Percentiles rank a stretch among this genome's conserved stretches.
Evolutionary conservation across 495 filamentous ascomycete species (phyloP).

Genomic region (Penicillium paxilli): DNA sequence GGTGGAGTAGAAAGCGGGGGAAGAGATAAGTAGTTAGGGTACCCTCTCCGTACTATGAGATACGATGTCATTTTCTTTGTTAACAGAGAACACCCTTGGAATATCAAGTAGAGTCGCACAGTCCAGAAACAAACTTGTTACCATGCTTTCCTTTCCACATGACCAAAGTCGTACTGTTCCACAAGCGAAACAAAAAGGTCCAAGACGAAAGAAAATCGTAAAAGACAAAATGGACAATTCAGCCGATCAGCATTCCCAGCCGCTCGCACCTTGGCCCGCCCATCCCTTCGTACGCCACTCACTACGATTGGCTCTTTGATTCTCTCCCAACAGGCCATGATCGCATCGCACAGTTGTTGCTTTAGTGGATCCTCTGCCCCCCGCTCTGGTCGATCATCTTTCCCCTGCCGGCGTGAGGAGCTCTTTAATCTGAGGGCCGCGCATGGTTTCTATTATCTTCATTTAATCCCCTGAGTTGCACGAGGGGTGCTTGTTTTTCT

Average conservation of each 20-base stretch:
- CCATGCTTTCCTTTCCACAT: not conserved
- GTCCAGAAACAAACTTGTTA: not conserved
- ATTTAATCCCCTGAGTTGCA: not conserved
- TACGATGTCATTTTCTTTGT: not conserved
- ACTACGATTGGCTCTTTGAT: conserved; percentile 14
- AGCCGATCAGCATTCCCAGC: conserved; percentile 28
- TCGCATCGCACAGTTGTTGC: conserved; percentile 4
- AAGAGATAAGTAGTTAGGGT: not conserved
- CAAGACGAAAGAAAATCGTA: not conserved
- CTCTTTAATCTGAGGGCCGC: not conserved
- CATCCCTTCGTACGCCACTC: conserved; percentile 17
- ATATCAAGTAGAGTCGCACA: not conserved
- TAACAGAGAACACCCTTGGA: not conserved
- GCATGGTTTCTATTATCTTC: not conserved
- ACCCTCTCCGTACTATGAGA: not conserved
- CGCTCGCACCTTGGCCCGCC: conserved; percentile 8
- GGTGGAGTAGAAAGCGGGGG: not conserved
- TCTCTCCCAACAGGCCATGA: not conserved
- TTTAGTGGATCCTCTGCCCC: conserved; percentile 3
- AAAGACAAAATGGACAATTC: conserved; percentile 15
- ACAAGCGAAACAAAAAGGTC: not conserved
- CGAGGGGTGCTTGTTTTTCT: not conserved
- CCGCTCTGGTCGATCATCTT: conserved; percentile 9
- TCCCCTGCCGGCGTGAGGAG: not conserved
- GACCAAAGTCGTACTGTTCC: not conserved